Conservation (phyloP, 2,329 filamentous ascomycete genomes). For the Lecanicillium sp. region DNA sequence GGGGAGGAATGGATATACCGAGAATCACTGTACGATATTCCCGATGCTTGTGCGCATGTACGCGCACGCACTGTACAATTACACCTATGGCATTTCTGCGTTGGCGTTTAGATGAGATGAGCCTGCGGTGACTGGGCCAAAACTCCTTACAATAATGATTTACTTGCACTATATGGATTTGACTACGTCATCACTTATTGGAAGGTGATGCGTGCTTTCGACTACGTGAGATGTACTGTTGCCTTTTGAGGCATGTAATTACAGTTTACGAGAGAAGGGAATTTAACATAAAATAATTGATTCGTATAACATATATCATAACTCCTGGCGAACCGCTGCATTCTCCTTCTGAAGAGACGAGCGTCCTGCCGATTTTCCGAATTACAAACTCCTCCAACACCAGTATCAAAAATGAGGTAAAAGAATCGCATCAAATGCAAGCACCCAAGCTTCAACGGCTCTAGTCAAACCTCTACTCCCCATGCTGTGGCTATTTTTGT, state of each 20-base stretch:
- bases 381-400: neutral
- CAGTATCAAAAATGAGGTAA: neutral
- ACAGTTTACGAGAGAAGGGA: no score
- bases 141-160: conserved; percentile 8
- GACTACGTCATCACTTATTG: no score
- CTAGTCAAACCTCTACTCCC: neutral
- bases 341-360: no score
- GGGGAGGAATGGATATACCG: neutral
- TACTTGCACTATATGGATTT: no score
- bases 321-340: no score
- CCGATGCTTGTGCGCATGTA: no score
- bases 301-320: neutral
- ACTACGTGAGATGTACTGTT: no score
- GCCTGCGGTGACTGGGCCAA: neutral
- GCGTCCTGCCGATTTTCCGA: neutral
- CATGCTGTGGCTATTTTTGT: neutral
- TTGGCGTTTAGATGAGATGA: conserved; percentile 26
- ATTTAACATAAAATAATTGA: neutral
- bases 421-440: no score
- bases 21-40: neutral
- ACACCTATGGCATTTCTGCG: conserved; percentile 26
- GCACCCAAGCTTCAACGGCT: neutral
- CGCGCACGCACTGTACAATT: conserved; percentile 27
- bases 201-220: no score
- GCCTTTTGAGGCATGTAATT: no score